Evolutionary conservation across 192 early-diverging fungal genomes (phyloP).

Genomic region (Haplosporangium gracile): DNA sequence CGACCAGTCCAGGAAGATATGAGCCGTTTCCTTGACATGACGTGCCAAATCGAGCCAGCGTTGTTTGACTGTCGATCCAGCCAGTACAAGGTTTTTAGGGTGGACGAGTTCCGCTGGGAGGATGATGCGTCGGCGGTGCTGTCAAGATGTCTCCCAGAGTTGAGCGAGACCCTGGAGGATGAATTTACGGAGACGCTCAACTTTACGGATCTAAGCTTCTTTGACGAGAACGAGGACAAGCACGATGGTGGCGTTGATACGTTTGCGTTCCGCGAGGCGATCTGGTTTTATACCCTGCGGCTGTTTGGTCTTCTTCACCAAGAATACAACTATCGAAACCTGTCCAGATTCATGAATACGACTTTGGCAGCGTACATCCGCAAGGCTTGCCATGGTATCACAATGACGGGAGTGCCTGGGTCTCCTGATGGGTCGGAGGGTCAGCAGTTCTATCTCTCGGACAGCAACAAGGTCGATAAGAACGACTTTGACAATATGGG

Average conservation of each 20-base stretch:
- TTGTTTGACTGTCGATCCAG: constrained; percentile 53
- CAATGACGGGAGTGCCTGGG: constrained; percentile 16
- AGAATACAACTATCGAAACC: constrained; percentile 65
- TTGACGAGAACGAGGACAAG: constrained; percentile 58
- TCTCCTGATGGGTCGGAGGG: constrained; percentile 17
- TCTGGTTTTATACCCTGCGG: constrained; percentile 68
- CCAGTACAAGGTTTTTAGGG: constrained; percentile 57
- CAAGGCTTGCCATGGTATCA: constrained; percentile 59
- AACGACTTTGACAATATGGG: constrained; percentile 69
- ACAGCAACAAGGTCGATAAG: constrained; percentile 53
- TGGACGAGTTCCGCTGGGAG: constrained; percentile 71
- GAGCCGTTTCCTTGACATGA: constrained; percentile 57
- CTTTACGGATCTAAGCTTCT: constrained; percentile 68
- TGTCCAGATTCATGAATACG: constrained; percentile 61
- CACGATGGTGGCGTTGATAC: constrained; percentile 66
- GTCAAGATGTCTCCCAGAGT: constrained; percentile 62
- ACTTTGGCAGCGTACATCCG: constrained; percentile 60
- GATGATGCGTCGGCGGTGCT: constrained; percentile 65
- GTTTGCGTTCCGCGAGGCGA: constrained; percentile 65
- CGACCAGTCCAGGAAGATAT: constrained; percentile 64
- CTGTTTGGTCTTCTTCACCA: constrained; percentile 67
- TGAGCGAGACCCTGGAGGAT: constrained; percentile 65
- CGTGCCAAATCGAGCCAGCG: constrained; percentile 39
- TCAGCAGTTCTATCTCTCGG: constrained; percentile 20
- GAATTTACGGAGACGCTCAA: constrained; percentile 65